These are phyloP conservation scores for Neurospora tetrasperma DNA, from an alignment of 495 filamentous ascomycete genomes.

Conservation along the genomic window DNA sequence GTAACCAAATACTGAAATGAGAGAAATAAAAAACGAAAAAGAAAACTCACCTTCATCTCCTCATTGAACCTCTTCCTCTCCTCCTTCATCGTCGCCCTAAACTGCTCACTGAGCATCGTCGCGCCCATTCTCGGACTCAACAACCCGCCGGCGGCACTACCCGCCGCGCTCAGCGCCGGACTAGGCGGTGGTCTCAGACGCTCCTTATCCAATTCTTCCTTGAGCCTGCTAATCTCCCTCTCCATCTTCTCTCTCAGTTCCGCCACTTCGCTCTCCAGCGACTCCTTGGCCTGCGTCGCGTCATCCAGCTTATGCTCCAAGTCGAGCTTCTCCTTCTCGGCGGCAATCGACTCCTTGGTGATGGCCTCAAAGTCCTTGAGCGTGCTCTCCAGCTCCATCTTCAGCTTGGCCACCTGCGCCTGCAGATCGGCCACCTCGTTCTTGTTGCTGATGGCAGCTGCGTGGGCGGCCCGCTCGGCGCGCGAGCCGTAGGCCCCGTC, in stretches of 20 bases:
- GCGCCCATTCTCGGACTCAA: constrained; percentile 16
- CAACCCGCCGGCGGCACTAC: background rate
- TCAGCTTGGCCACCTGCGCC: constrained; percentile 50
- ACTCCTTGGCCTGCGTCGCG: constrained; percentile 17
- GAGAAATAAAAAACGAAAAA: no score
- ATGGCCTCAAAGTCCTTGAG: constrained; percentile 79
- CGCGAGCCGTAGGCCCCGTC: constrained; percentile 84
- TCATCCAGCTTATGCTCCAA: constrained; percentile 46
- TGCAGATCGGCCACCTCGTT: constrained; percentile 57
- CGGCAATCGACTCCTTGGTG: constrained; percentile 74
- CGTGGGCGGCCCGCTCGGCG: constrained; percentile 67
- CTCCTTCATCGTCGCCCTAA: constrained; percentile 34
- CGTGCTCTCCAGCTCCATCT: constrained; percentile 72
- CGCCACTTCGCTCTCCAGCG: constrained; percentile 29
- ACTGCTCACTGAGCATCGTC: constrained; percentile 30
- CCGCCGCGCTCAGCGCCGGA: constrained; percentile 3
- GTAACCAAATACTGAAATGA: background rate
- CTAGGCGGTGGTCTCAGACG: constrained; percentile 23
- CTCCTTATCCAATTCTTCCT: constrained; percentile 37
- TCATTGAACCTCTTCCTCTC: constrained; percentile 44
- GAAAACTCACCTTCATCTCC: constrained; percentile 34
- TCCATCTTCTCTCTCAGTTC: constrained; percentile 23
- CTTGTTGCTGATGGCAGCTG: constrained; percentile 54
- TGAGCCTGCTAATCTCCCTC: constrained; percentile 24
- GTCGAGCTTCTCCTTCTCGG: constrained; percentile 80